These are phyloP conservation scores for Cyberlindnera mississippiensis DNA, from an alignment of 805 yeast species.

Conservation along the genomic window DNA sequence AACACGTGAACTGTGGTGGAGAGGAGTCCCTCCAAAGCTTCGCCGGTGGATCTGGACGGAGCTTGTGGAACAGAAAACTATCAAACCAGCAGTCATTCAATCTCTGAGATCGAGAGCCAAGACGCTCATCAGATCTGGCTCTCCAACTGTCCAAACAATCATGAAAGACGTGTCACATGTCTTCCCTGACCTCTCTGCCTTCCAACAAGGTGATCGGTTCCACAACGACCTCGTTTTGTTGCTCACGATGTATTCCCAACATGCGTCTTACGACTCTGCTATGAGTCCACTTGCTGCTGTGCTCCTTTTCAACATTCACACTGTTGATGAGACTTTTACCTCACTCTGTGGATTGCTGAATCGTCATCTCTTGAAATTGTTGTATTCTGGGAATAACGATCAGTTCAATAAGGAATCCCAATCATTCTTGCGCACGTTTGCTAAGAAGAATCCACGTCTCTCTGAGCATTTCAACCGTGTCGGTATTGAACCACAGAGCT, in stretches of 20 bases:
- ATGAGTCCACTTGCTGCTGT: conserved; percentile 39
- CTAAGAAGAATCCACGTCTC: conserved; percentile 41
- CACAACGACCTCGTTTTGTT: conserved; percentile 33
- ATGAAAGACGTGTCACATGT: conserved; percentile 26
- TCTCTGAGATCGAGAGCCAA: conserved; percentile 5
- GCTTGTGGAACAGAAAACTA: conserved; percentile 35
- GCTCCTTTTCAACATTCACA: conserved; percentile 35
- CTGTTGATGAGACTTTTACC: conserved; percentile 35
- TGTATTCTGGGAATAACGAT: conserved; percentile 29
- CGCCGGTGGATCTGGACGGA: conserved; percentile 50
- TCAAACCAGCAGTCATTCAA: conserved; percentile 17
- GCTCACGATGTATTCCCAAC: conserved; percentile 31
- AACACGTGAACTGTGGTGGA: conserved; percentile 57
- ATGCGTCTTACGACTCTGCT: conserved; percentile 33
- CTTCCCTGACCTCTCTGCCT: conserved; percentile 37
- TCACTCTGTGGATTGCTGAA: conserved; percentile 38
- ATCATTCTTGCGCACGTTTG: conserved; percentile 47
- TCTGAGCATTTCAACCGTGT: conserved; percentile 45
- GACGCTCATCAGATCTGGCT: conserved; percentile 6
- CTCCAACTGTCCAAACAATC: conserved; percentile 9
- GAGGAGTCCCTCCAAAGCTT: conserved; percentile 46
- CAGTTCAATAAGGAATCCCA: conserved; percentile 35
- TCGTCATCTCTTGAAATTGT: conserved; percentile 31
- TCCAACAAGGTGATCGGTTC: conserved; percentile 29
- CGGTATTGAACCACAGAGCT: conserved; percentile 39